Evolutionary conservation across 208 protist genomes (phyloP).

Genomic region (Lotmaria passim): DNA sequence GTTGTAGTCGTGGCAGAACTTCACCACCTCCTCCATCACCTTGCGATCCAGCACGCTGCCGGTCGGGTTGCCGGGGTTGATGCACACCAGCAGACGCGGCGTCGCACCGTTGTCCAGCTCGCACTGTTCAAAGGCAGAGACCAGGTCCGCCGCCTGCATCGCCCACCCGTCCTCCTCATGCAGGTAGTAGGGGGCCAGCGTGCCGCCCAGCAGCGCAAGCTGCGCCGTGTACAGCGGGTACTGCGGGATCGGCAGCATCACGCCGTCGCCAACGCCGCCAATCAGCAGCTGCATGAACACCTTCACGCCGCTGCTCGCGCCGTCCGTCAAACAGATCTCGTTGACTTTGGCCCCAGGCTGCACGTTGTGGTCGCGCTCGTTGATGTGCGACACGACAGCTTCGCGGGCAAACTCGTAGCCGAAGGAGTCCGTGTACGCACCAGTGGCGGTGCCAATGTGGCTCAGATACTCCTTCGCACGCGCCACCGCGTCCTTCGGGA

Average conservation of each 20-base stretch:
- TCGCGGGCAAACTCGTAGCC: slow-evolving; percentile 89
- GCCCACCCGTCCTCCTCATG: slow-evolving; percentile 94
- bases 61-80: slow-evolving; percentile 99
- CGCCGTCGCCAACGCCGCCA: slow-evolving; percentile 64
- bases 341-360: slow-evolving; percentile 37
- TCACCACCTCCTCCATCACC: slow-evolving; percentile 84
- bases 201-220: slow-evolving; percentile 94
- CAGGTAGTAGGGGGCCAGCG: slow-evolving; percentile 94
- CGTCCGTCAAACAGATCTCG: slow-evolving; percentile 96
- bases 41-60: slow-evolving; percentile 86
- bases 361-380: slow-evolving; percentile 88
- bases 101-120: slow-evolving; percentile 69
- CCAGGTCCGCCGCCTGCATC: slow-evolving; percentile 76
- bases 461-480: slow-evolving; percentile 84
- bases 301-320: slow-evolving; percentile 94
- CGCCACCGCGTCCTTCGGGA: slow-evolving; percentile 89
- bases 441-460: slow-evolving; percentile 70
- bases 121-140: slow-evolving; percentile 58
- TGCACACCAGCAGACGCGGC: slow-evolving; percentile 95
- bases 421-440: slow-evolving; percentile 97
- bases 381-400: slow-evolving; percentile 95
- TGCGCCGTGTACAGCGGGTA: slow-evolving; percentile 99
- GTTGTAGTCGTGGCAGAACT: slow-evolving; percentile 65
- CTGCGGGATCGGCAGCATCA: slow-evolving; percentile 99
- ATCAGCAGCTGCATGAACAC: slow-evolving; percentile 87